These are phyloP conservation scores for Chamaecrista fasciculata DNA, from an alignment of 306 rosid genomes.

Conservation along the genomic window DNA sequence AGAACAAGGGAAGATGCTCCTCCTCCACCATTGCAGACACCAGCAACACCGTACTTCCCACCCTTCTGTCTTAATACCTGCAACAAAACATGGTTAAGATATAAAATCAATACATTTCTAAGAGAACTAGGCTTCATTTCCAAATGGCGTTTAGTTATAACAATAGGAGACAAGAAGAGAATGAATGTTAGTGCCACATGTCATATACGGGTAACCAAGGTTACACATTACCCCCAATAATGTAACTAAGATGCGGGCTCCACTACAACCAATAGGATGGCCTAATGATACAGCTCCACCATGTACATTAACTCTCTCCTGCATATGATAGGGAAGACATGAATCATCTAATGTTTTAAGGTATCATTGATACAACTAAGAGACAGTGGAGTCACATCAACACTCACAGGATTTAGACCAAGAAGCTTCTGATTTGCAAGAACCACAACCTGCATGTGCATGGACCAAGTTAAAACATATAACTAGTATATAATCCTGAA, in stretches of 20 bases:
- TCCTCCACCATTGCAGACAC: constrained; percentile 95
- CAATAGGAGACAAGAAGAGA: constrained; percentile 7
- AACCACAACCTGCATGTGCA: constrained; percentile 71
- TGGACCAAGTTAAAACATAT: background rate
- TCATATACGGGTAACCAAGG: constrained; percentile 18
- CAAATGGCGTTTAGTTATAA: background rate
- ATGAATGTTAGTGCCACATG: background rate
- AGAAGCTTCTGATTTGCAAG: constrained; percentile 92
- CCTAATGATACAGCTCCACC: constrained; percentile 98
- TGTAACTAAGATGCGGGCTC: constrained; percentile 92
- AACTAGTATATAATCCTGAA: constrained; percentile 14
- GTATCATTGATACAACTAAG: background rate
- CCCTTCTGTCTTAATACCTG: constrained; percentile 81
- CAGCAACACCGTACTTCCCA: constrained; percentile 81
- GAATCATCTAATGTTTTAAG: constrained; percentile 17
- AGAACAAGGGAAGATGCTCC: constrained; percentile 91
- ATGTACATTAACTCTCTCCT: constrained; percentile 74
- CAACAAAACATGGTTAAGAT: constrained; percentile 31
- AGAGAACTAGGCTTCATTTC: constrained; percentile 12
- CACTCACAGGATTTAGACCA: constrained; percentile 80
- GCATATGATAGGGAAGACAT: constrained; percentile 37
- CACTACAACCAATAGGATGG: constrained; percentile 96
- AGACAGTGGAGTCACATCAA: constrained; percentile 17
- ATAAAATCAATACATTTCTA: background rate
- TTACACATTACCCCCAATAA: constrained; percentile 72